A percentile compares a stretch with the other conserved stretches of the same genome.
phyloP scores from a whole-genome alignment of 176 grass and related monocot species.

The Oryza punctata region DNA sequence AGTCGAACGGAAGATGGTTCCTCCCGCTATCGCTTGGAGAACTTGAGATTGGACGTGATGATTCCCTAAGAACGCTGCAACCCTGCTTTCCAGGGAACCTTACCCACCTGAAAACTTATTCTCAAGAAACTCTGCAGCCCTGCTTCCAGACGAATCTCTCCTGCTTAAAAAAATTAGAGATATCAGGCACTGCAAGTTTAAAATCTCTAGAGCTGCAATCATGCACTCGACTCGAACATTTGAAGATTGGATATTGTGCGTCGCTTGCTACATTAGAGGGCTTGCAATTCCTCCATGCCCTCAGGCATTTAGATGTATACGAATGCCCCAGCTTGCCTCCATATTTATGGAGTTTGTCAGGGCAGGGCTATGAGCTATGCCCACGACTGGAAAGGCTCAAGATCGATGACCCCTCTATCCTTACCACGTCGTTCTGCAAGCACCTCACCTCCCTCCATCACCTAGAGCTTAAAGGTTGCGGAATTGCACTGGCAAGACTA shows the following conservation, averaged over 20 bases:
- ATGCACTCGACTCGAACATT: too few relatives aligned
- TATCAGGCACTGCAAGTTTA: too few relatives aligned
- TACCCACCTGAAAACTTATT: background rate
- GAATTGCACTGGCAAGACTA: background rate
- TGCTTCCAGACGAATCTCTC: too few relatives aligned
- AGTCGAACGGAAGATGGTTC: background rate
- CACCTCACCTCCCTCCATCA: constrained; percentile 5
- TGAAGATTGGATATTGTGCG: too few relatives aligned
- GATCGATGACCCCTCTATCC: background rate
- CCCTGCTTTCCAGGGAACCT: background rate
- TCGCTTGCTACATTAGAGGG: too few relatives aligned
- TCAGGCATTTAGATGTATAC: accelerated
- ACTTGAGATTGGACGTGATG: accelerated
- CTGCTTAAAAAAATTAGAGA: too few relatives aligned
- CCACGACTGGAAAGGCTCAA: background rate
- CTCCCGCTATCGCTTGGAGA: background rate
- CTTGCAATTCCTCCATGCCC: background rate
- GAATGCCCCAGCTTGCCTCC: accelerated
- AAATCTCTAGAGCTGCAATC: too few relatives aligned
- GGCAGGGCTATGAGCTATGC: background rate
- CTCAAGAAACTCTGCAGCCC: too few relatives aligned
- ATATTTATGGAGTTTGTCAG: background rate
- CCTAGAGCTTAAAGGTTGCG: accelerated
- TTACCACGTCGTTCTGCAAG: constrained; percentile 28
- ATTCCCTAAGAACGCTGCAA: background rate